Base-by-base conservation (phyloP, 2,329 filamentous ascomycete species). In the Calonectria pauciramosa region DNA sequence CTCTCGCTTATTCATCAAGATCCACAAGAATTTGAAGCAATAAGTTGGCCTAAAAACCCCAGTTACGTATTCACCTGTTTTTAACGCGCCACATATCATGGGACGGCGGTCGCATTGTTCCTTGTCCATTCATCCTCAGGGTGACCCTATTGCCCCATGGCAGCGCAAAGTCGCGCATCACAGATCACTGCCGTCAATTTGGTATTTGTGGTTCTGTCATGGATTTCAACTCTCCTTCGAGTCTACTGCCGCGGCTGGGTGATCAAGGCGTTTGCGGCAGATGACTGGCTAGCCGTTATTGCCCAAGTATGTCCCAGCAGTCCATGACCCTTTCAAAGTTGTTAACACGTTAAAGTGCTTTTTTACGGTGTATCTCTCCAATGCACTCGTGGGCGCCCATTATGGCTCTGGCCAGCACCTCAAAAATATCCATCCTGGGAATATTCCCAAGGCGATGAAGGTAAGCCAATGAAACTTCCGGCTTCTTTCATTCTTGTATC, bases 161-260 rank as follows among this genome's bases (percentile, higher is more conserved):
- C 56, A 26, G 36, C 8, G 20, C 14, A 63, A 13, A 41, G 34
- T 44, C 56, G 56, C 14, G 23, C 34, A 18, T 16, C 14, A 11
- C 56, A 63, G 16, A n/a, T 63, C 56, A 28, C n/a, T 23, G 56
- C 36, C 14, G 36, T 63, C 34, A 63, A 63, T 18, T 41, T 16
- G 14, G 23, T n/a, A 7, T 63, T 63, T 63, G 14, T 63, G n/a
- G n/a, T 13, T 13, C n/a, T 63, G 18, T 63, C 56, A 10, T 63
- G 34, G 56, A 28, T 63, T 13, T 14, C 56, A 28, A 63, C 56
- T 1, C 36, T 63, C 4, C 56, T 63, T 20, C 13, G 56, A 30
- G 38, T 63, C 23, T 63, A 63, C 56, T 63, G 56, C 28, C 56
- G 56, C 10, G 56, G 56, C 8, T 63, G 56, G 56, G 34, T 63